These are phyloP conservation scores for Syzygium syzygioides DNA, from an alignment of 441 rosid genomes.

Conservation along the genomic window DNA sequence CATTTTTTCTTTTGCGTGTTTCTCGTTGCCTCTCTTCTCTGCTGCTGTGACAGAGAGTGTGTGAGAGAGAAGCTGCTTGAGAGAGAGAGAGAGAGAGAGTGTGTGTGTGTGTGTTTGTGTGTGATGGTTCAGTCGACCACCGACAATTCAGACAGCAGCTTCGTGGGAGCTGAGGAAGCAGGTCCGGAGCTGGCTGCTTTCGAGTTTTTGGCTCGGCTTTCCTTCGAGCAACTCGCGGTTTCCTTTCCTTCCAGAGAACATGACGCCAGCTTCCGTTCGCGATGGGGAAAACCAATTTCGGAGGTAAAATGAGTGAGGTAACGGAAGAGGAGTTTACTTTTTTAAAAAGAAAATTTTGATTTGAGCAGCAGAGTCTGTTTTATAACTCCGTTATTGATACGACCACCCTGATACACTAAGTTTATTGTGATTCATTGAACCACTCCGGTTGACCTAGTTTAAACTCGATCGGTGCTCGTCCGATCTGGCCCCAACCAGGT, in stretches of 20 bases:
- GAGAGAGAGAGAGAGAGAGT: not conserved
- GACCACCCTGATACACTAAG: too few species aligned
- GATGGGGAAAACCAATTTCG: too few species aligned
- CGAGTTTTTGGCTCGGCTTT: not conserved
- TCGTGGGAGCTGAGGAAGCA: not conserved
- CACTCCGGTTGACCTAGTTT: too few species aligned
- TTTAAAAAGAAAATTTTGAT: too few species aligned
- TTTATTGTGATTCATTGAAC: too few species aligned
- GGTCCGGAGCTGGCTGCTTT: not conserved
- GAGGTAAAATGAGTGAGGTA: too few species aligned
- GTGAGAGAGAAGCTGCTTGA: not conserved
- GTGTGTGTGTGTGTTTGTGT: not conserved
- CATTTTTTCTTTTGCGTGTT: not conserved
- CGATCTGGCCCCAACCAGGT: too few species aligned
- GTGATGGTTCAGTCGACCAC: not conserved
- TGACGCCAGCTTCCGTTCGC: too few species aligned
- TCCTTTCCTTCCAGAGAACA: not conserved
- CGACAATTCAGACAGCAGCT: not conserved
- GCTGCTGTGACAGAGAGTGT: not conserved
- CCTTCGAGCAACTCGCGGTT: not conserved
- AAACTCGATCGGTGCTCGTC: too few species aligned
- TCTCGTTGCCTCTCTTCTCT: not conserved
- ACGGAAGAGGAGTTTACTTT: too few species aligned
- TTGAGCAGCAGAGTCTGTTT: rapidly evolving
- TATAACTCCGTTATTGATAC: too few species aligned